Evolutionary conservation across 2,329 filamentous ascomycete genomes (phyloP).

Genomic region (Monilinia aucupariae): DNA sequence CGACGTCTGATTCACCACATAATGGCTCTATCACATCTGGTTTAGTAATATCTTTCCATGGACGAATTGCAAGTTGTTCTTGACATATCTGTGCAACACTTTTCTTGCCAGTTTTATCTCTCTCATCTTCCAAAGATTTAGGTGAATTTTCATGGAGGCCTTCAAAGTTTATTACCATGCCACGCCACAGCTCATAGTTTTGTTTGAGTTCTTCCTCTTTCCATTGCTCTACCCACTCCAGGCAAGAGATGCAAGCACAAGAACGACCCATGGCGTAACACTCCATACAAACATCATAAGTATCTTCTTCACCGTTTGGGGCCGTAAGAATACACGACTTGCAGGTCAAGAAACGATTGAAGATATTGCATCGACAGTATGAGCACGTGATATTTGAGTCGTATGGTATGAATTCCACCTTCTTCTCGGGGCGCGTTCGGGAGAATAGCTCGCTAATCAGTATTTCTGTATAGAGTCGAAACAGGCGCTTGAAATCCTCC

Average conservation of each 20-base stretch:
- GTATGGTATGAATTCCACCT: constrained; percentile 71
- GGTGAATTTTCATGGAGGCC: constrained; percentile 65
- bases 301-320: constrained; percentile 69
- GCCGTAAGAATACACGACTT: constrained; percentile 68
- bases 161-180: constrained; percentile 68
- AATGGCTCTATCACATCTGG: constrained; percentile 24
- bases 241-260: constrained; percentile 77
- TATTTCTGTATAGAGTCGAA: constrained; percentile 70
- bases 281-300: constrained; percentile 96
- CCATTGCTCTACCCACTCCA: constrained; percentile 93
- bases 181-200: constrained; percentile 78
- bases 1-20: constrained; percentile 43
- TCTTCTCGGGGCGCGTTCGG: constrained; percentile 54
- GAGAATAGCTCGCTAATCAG: constrained; percentile 83
- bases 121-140: constrained; percentile 63
- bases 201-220: constrained; percentile 70
- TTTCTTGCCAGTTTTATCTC: constrained; percentile 63
- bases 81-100: constrained; percentile 91
- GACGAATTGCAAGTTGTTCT: constrained; percentile 72
- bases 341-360: constrained; percentile 94
- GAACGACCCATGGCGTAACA: constrained; percentile 97
- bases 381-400: constrained; percentile 93
- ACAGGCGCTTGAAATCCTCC: constrained; percentile 76
- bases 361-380: constrained; percentile 93
- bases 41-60: constrained; percentile 71